Conservation (phyloP, 2,329 filamentous ascomycete genomes). For the Aspergillus quadricinctus region DNA sequence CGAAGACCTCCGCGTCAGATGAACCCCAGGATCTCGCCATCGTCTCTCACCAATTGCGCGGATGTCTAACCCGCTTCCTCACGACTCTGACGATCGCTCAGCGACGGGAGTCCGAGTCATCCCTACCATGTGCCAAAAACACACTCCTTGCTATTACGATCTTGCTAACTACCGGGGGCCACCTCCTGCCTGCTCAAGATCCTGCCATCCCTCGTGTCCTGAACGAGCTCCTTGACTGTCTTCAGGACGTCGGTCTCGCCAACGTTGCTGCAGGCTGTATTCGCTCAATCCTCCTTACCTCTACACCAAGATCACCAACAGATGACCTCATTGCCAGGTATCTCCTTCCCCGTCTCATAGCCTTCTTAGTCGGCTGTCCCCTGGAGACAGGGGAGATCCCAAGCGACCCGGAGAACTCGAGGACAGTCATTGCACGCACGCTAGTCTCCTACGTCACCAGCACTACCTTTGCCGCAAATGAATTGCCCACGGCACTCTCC, state of each 20-base stretch:
- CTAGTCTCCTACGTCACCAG: slow-evolving; percentile 66
- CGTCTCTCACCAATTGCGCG: slow-evolving; percentile 69
- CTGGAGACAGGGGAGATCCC: slow-evolving; percentile 56
- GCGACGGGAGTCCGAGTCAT: slow-evolving; percentile 59
- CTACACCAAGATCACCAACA: slow-evolving; percentile 53
- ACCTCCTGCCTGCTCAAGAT: slow-evolving; percentile 69
- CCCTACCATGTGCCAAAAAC: slow-evolving; percentile 88
- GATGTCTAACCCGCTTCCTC: slow-evolving; percentile 76
- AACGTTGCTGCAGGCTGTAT: slow-evolving; percentile 89
- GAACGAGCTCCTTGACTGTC: slow-evolving; percentile 77
- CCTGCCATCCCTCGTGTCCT: slow-evolving; percentile 70
- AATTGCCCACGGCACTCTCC: slow-evolving; percentile 56
- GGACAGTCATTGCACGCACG: slow-evolving; percentile 66
- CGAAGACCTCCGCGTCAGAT: slow-evolving; percentile 13
- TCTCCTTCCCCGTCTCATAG: slow-evolving; percentile 69
- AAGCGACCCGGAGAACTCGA: slow-evolving; percentile 69
- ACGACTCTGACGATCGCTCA: slow-evolving; percentile 57
- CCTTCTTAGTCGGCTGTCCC: slow-evolving; percentile 59
- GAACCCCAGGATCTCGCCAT: slow-evolving; percentile 37
- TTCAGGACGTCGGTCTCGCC: slow-evolving; percentile 57
- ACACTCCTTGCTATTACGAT: slow-evolving; percentile 83
- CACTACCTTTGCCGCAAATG: slow-evolving; percentile 26
- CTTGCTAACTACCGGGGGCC: slow-evolving; percentile 75
- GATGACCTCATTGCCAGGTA: slow-evolving; percentile 71
- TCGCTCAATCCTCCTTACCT: slow-evolving; percentile 73